Percentiles rank a stretch among this genome's conserved stretches.
Conservation (phyloP, 2,329 filamentous ascomycete species). For the Myriosclerotinia scirpicola region DNA sequence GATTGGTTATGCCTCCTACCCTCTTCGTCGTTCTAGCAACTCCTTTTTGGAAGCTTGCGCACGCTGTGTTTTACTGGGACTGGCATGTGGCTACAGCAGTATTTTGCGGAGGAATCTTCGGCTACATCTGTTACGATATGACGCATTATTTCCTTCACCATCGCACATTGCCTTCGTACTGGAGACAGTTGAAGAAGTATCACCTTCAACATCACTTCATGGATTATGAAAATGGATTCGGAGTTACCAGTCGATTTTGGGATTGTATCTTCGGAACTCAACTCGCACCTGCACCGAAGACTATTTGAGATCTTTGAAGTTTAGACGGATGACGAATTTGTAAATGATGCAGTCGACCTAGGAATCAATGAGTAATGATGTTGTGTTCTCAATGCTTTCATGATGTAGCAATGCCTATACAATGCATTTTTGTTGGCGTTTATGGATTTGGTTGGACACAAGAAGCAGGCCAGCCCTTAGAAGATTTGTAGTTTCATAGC, state of each 20-base stretch:
- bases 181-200: slow-evolving; percentile 92
- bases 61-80: slow-evolving; percentile 76
- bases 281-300: slow-evolving; percentile 48
- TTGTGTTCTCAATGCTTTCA: slow-evolving; percentile 30
- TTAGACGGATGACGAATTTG: slow-evolving; percentile 10
- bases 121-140: slow-evolving; percentile 94
- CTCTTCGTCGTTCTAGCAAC: slow-evolving; percentile 80
- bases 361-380: slow-evolving; percentile 6
- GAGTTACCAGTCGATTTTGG: slow-evolving; percentile 96
- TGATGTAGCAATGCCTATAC: too few species aligned
- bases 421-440: slow-evolving; percentile 15
- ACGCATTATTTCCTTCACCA: slow-evolving; percentile 99
- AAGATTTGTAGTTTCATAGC: slow-evolving; percentile 20
- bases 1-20: slow-evolving; percentile 93
- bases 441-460: slow-evolving; percentile 1
- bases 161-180: slow-evolving; percentile 85
- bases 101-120: slow-evolving; percentile 89
- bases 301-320: slow-evolving; percentile 26
- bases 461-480: slow-evolving; percentile 25
- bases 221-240: slow-evolving; percentile 96
- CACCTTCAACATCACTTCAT: slow-evolving; percentile 97
- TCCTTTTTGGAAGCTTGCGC: slow-evolving; percentile 92
- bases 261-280: slow-evolving; percentile 90
- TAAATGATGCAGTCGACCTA: slow-evolving; percentile 11
- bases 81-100: slow-evolving; percentile 79